Evolutionary conservation across 1,284 basidiomycete species (phyloP).

Genomic region (Lentinula novae-zelandiae): DNA sequence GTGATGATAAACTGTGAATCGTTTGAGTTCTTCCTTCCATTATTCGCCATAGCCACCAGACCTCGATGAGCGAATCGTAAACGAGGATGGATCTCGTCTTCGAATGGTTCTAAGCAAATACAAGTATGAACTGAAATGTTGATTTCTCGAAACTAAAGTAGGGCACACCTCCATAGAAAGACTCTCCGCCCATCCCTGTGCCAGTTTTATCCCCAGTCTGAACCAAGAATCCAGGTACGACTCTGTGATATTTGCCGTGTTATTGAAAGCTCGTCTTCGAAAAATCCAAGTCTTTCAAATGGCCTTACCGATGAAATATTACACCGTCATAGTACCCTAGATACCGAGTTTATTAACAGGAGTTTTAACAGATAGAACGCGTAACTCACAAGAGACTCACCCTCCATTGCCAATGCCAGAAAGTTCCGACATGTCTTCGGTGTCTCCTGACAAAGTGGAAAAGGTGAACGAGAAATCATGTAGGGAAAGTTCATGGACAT

Average conservation of each 20-base stretch:
- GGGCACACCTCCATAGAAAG: conserved; percentile 78
- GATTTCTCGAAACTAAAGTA: not conserved
- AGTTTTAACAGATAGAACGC: conserved; percentile 11
- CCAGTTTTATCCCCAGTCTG: conserved; percentile 96
- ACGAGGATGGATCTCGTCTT: conserved; percentile 92
- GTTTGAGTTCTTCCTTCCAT: conserved; percentile 79
- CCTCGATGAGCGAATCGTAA: conserved; percentile 84
- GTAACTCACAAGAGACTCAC: conserved; percentile 29
- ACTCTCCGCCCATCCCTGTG: conserved; percentile 88
- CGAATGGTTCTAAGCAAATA: conserved; percentile 68
- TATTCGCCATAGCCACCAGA: conserved; percentile 92
- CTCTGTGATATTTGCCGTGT: conserved; percentile 31
- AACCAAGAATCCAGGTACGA: conserved; percentile 86
- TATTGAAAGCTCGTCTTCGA: not conserved
- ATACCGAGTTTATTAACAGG: not conserved
- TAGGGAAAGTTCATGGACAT: not conserved
- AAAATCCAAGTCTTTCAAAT: not conserved
- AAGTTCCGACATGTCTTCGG: conserved; percentile 95
- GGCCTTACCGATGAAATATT: conserved; percentile 83
- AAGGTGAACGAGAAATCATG: not conserved
- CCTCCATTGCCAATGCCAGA: conserved; percentile 86
- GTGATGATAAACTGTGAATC: conserved; percentile 93
- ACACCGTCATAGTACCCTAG: conserved; percentile 94
- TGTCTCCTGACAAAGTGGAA: conserved; percentile 57
- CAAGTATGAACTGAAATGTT: not conserved